Percentiles rank a stretch among this genome's conserved stretches.
These are phyloP conservation scores for Tolypocladium pustulatum DNA, from an alignment of 2,329 filamentous ascomycete species.

Conservation along the genomic window DNA sequence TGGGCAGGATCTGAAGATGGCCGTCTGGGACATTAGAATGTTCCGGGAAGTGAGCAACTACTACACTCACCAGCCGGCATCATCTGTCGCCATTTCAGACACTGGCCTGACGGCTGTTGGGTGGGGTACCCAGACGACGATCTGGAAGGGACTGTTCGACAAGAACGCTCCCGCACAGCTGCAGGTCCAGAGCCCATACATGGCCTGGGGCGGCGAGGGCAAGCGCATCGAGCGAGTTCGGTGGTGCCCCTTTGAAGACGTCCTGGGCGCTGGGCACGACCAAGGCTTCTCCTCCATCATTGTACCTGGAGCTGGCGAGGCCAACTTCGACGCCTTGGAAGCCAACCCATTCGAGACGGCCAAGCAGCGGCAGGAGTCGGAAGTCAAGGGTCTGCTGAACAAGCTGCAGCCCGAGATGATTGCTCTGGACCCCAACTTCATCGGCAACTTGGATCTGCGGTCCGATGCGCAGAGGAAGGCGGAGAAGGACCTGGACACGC, in stretches of 20 bases:
- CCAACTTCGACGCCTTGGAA: conserved; percentile 92
- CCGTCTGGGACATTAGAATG: conserved; percentile 92
- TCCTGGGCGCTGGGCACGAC: conserved; percentile 76
- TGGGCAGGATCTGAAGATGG: conserved; percentile 82
- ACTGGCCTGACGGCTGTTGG: conserved; percentile 78
- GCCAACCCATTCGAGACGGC: conserved; percentile 89
- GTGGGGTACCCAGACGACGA: conserved; percentile 78
- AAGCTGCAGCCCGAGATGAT: conserved; percentile 98
- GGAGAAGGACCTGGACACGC: conserved; percentile 71
- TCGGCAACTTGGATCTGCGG: conserved; percentile 77
- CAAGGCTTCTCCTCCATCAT: conserved; percentile 83
- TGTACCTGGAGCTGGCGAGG: conserved; percentile 88
- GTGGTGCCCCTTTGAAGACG: conserved; percentile 94
- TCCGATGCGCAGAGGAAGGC: conserved; percentile 66
- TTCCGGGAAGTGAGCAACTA: conserved; percentile 90
- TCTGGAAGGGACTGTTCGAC: conserved; percentile 86
- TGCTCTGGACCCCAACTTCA: conserved; percentile 80
- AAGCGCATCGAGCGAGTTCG: conserved; percentile 67
- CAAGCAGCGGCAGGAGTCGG: conserved; percentile 85
- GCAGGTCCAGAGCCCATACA: conserved; percentile 80
- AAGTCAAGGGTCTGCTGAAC: conserved; percentile 83
- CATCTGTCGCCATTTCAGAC: conserved; percentile 81
- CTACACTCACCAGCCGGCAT: conserved; percentile 70
- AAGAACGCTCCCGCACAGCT: conserved; percentile 60
- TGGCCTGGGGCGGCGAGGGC: conserved; percentile 85